A percentile compares a stretch with the other conserved stretches of the same genome.
Evolutionary conservation across 2,329 filamentous ascomycete species (phyloP).

Genomic region (Aureobasidium pullulans): DNA sequence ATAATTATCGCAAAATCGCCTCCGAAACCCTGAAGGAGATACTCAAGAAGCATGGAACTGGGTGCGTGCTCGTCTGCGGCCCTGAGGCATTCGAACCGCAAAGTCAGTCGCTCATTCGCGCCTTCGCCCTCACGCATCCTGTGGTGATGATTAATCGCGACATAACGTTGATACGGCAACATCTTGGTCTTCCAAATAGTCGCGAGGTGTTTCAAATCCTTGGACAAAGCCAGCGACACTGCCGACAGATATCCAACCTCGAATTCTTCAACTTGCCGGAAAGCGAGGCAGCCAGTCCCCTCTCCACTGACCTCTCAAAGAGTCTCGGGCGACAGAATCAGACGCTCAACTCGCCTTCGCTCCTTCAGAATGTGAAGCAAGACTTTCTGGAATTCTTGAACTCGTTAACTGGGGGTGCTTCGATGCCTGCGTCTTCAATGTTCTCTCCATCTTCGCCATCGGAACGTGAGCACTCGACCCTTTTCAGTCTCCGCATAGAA

Average conservation of each 20-base stretch:
- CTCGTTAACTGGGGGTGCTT: background rate
- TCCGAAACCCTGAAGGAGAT: conserved; percentile 54
- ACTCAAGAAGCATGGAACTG: conserved; percentile 51
- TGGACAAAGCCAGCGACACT: conserved; percentile 49
- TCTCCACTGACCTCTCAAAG: background rate
- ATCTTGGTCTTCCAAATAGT: conserved; percentile 49
- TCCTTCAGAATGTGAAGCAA: conserved; percentile 2
- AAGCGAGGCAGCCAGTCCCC: background rate
- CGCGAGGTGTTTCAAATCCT: conserved; percentile 53
- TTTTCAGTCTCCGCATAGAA: background rate
- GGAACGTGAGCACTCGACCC: background rate
- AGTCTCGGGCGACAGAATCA: background rate
- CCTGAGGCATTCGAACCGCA: conserved; percentile 60
- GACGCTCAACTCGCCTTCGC: background rate
- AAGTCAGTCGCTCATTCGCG: conserved; percentile 52
- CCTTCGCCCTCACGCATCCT: conserved; percentile 58
- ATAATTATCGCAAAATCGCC: conserved; percentile 58
- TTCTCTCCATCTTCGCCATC: background rate
- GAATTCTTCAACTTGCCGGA: conserved; percentile 73
- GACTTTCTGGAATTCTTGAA: background rate
- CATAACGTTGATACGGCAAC: conserved; percentile 54
- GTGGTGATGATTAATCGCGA: conserved; percentile 66
- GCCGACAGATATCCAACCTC: conserved; percentile 61
- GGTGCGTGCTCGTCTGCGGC: conserved; percentile 64
- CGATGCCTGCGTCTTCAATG: background rate